A percentile compares a stretch with the other conserved stretches of the same genome.
Conservation (phyloP, 192 early-diverging fungal species). For the Linderina pennispora region DNA sequence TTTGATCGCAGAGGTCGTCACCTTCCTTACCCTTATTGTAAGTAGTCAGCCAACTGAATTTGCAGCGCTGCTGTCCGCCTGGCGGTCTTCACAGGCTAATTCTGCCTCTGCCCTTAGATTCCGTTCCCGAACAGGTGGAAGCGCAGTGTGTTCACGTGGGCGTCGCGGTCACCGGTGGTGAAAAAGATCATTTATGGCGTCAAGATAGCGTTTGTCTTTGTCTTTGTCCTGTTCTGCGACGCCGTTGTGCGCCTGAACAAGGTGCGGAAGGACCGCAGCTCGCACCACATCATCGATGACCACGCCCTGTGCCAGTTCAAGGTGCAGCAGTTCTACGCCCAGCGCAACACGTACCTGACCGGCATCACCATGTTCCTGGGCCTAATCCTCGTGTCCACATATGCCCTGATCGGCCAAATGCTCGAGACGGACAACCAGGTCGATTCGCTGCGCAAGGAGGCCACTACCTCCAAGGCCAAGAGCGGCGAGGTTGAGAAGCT, state of each 20-base stretch:
- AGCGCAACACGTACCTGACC: conserved; percentile 51
- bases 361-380: conserved; percentile 53
- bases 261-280: conserved; percentile 17
- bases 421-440: conserved; percentile 12
- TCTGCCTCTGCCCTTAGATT: conserved; percentile 4
- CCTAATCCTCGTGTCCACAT: conserved; percentile 41
- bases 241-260: conserved; percentile 41
- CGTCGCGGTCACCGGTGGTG: conserved; percentile 26
- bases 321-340: conserved; percentile 48
- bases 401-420: conserved; percentile 39
- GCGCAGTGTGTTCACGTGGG: conserved; percentile 34
- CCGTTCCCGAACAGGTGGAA: conserved; percentile 45
- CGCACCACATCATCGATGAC: conserved; percentile 32
- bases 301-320: conserved; percentile 45
- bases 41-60: too few relatives aligned
- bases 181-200: conserved; percentile 36
- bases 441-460: neutral
- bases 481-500: conserved; percentile 26
- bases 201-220: conserved; percentile 40
- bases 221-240: conserved; percentile 40
- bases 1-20: conserved; percentile 29
- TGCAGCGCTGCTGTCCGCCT: too few relatives aligned
- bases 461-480: neutral
- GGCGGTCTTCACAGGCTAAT: too few relatives aligned
- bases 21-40: conserved; percentile 35